These are phyloP conservation scores for Grifola frondosa DNA, from an alignment of 1,284 basidiomycete genomes.

Conservation along the genomic window DNA sequence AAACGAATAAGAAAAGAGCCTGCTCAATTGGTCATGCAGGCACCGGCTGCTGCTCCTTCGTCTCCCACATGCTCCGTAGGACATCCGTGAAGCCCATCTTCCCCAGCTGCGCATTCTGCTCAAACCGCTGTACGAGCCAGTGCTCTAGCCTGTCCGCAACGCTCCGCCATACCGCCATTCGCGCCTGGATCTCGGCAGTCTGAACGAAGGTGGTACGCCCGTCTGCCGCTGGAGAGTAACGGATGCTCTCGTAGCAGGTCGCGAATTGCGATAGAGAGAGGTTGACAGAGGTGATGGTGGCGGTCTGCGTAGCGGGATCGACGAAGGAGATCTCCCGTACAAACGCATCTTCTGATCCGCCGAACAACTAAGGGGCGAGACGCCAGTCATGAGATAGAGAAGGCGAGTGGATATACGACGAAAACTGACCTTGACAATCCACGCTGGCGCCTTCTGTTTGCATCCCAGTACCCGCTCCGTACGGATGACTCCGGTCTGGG, in stretches of 20 bases:
- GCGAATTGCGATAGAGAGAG: conserved; percentile 88
- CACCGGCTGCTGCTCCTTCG: conserved; percentile 39
- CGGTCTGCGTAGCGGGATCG: conserved; percentile 76
- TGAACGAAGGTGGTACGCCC: conserved; percentile 70
- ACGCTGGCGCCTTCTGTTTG: conserved; percentile 80
- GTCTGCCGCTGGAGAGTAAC: conserved; percentile 70
- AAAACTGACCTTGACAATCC: conserved; percentile 77
- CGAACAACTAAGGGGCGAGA: conserved; percentile 61
- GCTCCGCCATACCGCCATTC: conserved; percentile 74
- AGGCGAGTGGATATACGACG: neutral
- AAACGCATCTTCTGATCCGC: conserved; percentile 89
- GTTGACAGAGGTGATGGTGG: conserved; percentile 86
- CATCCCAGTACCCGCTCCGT: conserved; percentile 85
- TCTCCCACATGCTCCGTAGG: conserved; percentile 71
- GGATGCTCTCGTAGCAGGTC: conserved; percentile 87
- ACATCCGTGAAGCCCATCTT: conserved; percentile 88
- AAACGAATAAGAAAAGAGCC: conserved; percentile 8
- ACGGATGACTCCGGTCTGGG: conserved; percentile 81
- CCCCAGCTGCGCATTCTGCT: conserved; percentile 84
- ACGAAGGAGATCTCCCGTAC: conserved; percentile 93
- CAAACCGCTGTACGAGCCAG: conserved; percentile 83
- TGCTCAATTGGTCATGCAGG: conserved; percentile 22
- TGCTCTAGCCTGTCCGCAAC: conserved; percentile 80
- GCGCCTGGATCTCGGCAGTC: conserved; percentile 83
- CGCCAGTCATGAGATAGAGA: conserved; percentile 7